Conservation (phyloP, 2,329 filamentous ascomycete species). For the Cadophora sp. region DNA sequence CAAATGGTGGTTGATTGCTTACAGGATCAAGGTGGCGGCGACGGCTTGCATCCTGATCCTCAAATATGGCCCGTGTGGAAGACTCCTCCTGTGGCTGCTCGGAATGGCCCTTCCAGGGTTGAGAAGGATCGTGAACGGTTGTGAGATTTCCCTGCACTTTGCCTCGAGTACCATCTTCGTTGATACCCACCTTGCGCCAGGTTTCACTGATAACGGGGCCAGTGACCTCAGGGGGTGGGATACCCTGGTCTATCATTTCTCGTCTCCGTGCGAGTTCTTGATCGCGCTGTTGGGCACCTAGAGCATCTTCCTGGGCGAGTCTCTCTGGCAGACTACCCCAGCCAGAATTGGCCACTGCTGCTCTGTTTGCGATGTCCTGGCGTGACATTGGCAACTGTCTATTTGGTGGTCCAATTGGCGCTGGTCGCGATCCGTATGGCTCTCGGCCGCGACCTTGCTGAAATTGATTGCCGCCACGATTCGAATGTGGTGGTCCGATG, state of each 20-base stretch:
- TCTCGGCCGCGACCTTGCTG: constrained; percentile 40
- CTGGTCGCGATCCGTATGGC: constrained; percentile 39
- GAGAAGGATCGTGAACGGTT: constrained; percentile 33
- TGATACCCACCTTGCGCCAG: constrained; percentile 41
- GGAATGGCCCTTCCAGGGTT: constrained; percentile 28
- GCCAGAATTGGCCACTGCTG: constrained; percentile 33
- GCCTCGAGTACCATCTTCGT: constrained; percentile 41
- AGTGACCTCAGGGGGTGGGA: constrained; percentile 27
- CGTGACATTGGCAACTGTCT: constrained; percentile 32
- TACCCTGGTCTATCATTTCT: constrained; percentile 37
- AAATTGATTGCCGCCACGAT: constrained; percentile 38
- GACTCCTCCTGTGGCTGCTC: constrained; percentile 22
- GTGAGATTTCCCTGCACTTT: constrained; percentile 35
- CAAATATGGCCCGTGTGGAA: constrained; percentile 28
- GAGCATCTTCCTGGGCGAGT: constrained; percentile 38
- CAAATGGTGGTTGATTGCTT: constrained; percentile 37
- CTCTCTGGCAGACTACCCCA: constrained; percentile 40
- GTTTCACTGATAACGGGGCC: constrained; percentile 41
- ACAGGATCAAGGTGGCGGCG: constrained; percentile 30
- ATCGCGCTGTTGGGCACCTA: constrained; percentile 34
- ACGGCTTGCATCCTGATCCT: constrained; percentile 36
- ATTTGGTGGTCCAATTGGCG: constrained; percentile 44
- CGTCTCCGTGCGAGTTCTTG: constrained; percentile 35
- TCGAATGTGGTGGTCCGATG: constrained; percentile 44
- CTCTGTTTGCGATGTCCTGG: constrained; percentile 28